Evolutionary conservation across 1,284 basidiomycete species (phyloP).

Genomic region (Coniferiporia sulphurascens): DNA sequence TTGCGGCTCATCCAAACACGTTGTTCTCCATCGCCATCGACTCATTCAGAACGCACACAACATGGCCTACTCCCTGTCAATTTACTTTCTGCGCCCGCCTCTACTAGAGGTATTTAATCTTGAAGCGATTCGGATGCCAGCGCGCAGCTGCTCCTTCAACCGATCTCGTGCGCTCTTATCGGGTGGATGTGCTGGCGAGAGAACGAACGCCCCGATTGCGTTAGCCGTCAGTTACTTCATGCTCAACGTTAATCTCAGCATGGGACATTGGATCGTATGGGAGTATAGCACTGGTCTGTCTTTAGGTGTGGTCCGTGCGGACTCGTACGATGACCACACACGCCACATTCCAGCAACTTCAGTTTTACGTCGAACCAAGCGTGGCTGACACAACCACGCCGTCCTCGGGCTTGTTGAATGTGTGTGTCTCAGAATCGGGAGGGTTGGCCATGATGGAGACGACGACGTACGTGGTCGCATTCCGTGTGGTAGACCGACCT

Average conservation of each 20-base stretch:
- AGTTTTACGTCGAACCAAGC: too few relatives aligned
- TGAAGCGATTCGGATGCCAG: slow-evolving; percentile 42
- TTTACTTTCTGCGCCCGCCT: slow-evolving; percentile 40
- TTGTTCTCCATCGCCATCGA: slow-evolving; percentile 25
- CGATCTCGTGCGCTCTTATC: slow-evolving; percentile 33
- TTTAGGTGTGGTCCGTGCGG: slow-evolving; percentile 48
- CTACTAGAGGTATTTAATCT: slow-evolving; percentile 38
- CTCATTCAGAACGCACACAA: slow-evolving; percentile 53
- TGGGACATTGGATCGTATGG: slow-evolving; percentile 58
- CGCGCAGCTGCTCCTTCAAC: slow-evolving; percentile 41
- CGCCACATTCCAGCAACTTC: slow-evolving; percentile 53
- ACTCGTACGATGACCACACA: slow-evolving; percentile 53
- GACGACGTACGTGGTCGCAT: too few relatives aligned
- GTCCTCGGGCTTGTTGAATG: too few relatives aligned
- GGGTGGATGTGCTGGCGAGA: slow-evolving; percentile 34
- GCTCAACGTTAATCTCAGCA: slow-evolving; percentile 46
- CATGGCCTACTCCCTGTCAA: slow-evolving; percentile 37
- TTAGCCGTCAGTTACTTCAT: slow-evolving; percentile 55
- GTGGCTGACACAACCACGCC: too few relatives aligned
- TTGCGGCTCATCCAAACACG: neutral
- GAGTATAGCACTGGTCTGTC: slow-evolving; percentile 19
- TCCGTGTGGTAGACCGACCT: too few relatives aligned
- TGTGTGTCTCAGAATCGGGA: too few relatives aligned
- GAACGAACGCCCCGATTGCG: slow-evolving; percentile 54
- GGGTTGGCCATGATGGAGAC: too few relatives aligned